These are phyloP conservation scores for Porphyrellus sp. DNA, from an alignment of 1,284 basidiomycete genomes.

Conservation along the genomic window DNA sequence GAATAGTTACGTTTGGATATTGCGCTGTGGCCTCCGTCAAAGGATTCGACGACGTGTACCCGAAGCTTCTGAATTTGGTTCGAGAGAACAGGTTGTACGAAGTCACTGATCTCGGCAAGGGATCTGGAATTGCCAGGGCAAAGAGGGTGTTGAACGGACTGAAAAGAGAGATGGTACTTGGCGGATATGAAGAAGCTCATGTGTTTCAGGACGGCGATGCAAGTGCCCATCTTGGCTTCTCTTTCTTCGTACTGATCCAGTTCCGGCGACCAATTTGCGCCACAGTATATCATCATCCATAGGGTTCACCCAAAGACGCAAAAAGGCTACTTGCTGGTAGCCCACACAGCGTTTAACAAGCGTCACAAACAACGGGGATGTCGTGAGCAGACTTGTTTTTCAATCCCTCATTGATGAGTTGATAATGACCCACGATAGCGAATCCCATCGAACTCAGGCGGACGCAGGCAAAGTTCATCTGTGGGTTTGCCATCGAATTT, in stretches of 20 bases:
- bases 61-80: slow-evolving; percentile 85
- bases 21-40: slow-evolving; percentile 90
- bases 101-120: slow-evolving; percentile 47
- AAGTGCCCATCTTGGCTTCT: slow-evolving; percentile 41
- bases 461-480: slow-evolving; percentile 75
- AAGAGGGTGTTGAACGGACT: slow-evolving; percentile 85
- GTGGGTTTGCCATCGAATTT: slow-evolving; percentile 75
- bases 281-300: slow-evolving; percentile 82
- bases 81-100: slow-evolving; percentile 80
- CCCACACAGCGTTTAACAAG: slow-evolving; percentile 85
- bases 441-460: slow-evolving; percentile 79
- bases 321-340: slow-evolving; percentile 87
- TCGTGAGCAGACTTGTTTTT: slow-evolving; percentile 45
- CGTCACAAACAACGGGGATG: slow-evolving; percentile 75
- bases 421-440: slow-evolving; percentile 45
- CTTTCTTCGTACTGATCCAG: neutral
- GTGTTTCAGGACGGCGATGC: slow-evolving; percentile 94
- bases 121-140: slow-evolving; percentile 72
- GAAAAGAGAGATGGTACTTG: slow-evolving; percentile 86
- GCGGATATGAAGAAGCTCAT: slow-evolving; percentile 84
- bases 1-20: slow-evolving; percentile 82
- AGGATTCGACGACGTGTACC: slow-evolving; percentile 95
- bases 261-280: slow-evolving; percentile 5
- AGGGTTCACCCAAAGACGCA: slow-evolving; percentile 88
- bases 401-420: neutral